Conservation (phyloP, 768 basidiomycete species). For the Kwoniella europaea region DNA sequence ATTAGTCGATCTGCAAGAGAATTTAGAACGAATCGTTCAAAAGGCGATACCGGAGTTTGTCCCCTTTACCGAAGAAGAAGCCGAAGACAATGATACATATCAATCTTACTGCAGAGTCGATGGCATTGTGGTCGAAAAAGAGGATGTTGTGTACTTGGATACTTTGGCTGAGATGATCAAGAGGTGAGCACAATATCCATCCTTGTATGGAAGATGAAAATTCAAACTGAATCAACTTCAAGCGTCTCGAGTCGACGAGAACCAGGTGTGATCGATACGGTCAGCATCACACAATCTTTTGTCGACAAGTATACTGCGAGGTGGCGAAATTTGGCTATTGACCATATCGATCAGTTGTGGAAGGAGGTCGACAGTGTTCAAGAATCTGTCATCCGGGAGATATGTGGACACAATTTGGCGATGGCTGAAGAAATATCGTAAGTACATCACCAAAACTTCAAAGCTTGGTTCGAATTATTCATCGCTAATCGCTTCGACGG, state of each 20-base stretch:
- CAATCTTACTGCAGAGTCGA: not conserved
- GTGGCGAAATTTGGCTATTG: not conserved
- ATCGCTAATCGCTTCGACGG: no score
- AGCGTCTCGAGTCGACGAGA: conserved; percentile 9
- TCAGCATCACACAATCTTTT: conserved; percentile 3
- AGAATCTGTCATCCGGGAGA: not conserved
- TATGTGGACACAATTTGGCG: not conserved
- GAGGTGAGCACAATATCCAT: no score
- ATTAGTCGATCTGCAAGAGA: conserved; percentile 14
- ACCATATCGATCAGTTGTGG: conserved; percentile 9
- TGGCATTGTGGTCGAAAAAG: not conserved
- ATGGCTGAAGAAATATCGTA: not conserved
- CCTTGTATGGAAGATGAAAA: no score
- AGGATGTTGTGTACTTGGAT: conserved; percentile 10
- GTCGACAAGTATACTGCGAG: not conserved
- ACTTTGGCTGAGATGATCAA: conserved; percentile 2
- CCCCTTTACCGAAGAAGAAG: conserved; percentile 2
- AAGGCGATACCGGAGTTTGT: conserved; percentile 5
- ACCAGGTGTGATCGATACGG: conserved; percentile 6
- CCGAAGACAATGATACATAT: not conserved
- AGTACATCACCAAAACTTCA: no score
- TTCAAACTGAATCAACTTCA: no score
- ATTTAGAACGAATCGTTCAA: not conserved
- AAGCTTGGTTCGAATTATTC: no score
- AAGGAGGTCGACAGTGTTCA: not conserved